Percentiles rank a stretch among this genome's conserved stretches.
These are phyloP conservation scores for Dissophora globulifera DNA, from an alignment of 192 early-diverging fungal species.

Conservation along the genomic window DNA sequence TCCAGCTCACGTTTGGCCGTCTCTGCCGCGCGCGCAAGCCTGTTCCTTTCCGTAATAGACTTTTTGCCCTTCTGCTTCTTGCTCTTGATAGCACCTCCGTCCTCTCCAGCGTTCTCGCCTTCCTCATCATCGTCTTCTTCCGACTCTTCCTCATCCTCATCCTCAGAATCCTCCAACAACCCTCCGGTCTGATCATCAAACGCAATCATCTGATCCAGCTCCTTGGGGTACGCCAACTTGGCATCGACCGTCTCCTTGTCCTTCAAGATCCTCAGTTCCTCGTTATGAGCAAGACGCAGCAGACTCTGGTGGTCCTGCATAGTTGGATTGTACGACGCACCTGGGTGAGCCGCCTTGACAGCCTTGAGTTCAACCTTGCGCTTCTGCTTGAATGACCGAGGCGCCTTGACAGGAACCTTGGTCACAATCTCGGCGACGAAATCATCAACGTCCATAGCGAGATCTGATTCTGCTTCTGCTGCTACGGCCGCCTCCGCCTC, in stretches of 20 bases:
- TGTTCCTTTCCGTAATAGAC: conserved; percentile 69
- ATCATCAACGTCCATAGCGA: conserved; percentile 50
- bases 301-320: conserved; percentile 82
- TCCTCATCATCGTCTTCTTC: conserved; percentile 47
- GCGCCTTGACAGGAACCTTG: conserved; percentile 49
- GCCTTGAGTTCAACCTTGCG: conserved; percentile 66
- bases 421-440: conserved; percentile 45
- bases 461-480: conserved; percentile 57
- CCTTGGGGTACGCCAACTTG: conserved; percentile 58
- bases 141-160: conserved; percentile 50
- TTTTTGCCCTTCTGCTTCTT: conserved; percentile 62
- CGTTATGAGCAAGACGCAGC: conserved; percentile 66
- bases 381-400: conserved; percentile 57
- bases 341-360: conserved; percentile 81
- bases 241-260: conserved; percentile 49
- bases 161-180: conserved; percentile 36
- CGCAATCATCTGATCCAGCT: conserved; percentile 34
- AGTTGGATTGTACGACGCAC: conserved; percentile 92
- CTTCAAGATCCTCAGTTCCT: conserved; percentile 61
- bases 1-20: conserved; percentile 46
- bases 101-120: conserved; percentile 9
- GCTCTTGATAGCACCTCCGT: conserved; percentile 14
- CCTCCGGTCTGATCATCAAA: conserved; percentile 44
- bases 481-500: not conserved
- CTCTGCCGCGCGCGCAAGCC: conserved; percentile 55